Conservation (phyloP, 306 rosid species). For the Gleditsia sinensis region DNA sequence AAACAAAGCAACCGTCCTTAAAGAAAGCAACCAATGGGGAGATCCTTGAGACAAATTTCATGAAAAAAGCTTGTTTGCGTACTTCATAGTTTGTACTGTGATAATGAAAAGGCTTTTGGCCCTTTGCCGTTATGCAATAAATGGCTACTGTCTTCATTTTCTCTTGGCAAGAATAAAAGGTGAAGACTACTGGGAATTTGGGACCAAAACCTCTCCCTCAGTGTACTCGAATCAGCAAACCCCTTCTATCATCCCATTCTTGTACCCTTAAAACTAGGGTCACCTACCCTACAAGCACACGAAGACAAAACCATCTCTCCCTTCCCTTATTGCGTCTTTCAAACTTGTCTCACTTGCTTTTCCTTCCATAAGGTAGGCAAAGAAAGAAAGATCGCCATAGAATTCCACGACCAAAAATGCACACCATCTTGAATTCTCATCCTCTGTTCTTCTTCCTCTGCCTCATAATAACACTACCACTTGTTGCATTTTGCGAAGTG, state of each 20-base stretch:
- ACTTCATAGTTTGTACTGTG: too few relatives aligned
- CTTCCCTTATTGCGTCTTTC: neutral
- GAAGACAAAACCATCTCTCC: neutral
- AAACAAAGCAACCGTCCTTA: too few relatives aligned
- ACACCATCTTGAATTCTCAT: constrained; percentile 35
- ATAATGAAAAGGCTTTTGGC: too few relatives aligned
- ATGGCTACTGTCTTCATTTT: constrained; percentile 10
- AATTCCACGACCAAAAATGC: constrained; percentile 28
- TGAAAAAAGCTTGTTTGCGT: too few relatives aligned
- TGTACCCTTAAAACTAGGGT: neutral
- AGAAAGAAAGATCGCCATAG: constrained; percentile 20
- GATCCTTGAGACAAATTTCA: too few relatives aligned
- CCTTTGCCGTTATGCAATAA: neutral
- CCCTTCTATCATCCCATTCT: neutral
- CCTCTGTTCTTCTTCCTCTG: constrained; percentile 42
- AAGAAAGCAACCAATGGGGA: too few relatives aligned
- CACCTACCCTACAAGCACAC: constrained; percentile 29
- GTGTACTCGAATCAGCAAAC: neutral
- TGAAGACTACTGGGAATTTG: neutral
- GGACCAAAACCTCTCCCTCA: neutral
- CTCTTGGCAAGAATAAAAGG: constrained; percentile 6
- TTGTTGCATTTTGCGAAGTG: constrained; percentile 34
- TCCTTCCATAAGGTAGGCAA: too few relatives aligned
- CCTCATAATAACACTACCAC: constrained; percentile 31
- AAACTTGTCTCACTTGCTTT: neutral